phyloP scores from a whole-genome alignment of 805 yeast species.

The Maudiozyma saulgeensis region DNA sequence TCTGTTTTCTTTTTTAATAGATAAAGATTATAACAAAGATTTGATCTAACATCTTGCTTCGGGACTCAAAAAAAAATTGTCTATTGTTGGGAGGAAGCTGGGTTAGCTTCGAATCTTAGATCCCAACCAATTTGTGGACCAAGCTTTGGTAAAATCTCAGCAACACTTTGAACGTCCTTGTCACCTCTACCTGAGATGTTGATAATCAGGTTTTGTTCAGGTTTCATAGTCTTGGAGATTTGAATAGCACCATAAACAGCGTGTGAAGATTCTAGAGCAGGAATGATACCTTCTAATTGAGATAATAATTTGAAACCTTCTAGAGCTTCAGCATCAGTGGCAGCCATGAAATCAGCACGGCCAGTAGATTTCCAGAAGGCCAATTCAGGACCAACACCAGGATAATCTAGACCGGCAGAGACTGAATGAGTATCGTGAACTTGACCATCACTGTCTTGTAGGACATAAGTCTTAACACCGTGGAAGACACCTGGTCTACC shows the following conservation, averaged over 20 bases:
- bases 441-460: constrained; percentile 90
- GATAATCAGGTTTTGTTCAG: constrained; percentile 74
- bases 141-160: constrained; percentile 79
- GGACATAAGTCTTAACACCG: constrained; percentile 89
- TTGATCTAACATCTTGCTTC: too few relatives aligned
- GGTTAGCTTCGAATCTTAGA: constrained; percentile 61
- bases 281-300: constrained; percentile 95
- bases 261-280: constrained; percentile 96
- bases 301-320: constrained; percentile 81
- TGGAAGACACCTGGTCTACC: constrained; percentile 97
- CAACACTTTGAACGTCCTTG: constrained; percentile 96
- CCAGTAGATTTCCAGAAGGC: constrained; percentile 93
- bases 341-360: constrained; percentile 83
- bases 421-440: constrained; percentile 96
- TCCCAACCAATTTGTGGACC: constrained; percentile 97
- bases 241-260: constrained; percentile 88
- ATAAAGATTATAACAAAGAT: too few relatives aligned
- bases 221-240: constrained; percentile 72
- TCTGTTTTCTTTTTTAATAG: too few relatives aligned
- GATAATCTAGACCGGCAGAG: constrained; percentile 97
- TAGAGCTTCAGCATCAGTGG: constrained; percentile 91
- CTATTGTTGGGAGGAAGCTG: constrained; percentile 10
- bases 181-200: constrained; percentile 98
- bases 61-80: not conserved
- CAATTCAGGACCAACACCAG: constrained; percentile 98